Conservation (phyloP, 2,329 filamentous ascomycete species). For the Claviceps sp. region DNA sequence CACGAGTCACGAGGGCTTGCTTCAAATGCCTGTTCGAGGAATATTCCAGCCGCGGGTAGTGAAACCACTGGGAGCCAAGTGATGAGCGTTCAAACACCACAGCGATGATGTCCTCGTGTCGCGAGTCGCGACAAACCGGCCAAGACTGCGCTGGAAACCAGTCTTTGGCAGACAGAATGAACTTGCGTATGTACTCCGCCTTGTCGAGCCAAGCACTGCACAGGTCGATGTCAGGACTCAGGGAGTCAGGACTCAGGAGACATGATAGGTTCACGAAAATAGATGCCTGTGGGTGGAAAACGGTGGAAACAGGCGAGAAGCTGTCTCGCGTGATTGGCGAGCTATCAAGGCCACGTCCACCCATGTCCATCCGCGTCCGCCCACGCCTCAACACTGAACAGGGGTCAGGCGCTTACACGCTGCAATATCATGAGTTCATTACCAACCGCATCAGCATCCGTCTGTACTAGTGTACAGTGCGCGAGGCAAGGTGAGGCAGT, state of each 20-base stretch:
- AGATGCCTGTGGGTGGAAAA: conserved; percentile 14
- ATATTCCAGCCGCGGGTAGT: background rate
- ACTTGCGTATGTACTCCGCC: conserved; percentile 3
- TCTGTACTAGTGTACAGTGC: background rate
- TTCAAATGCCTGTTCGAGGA: background rate
- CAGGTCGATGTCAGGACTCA: conserved; percentile 5
- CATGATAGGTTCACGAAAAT: conserved; percentile 11
- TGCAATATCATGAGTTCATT: background rate
- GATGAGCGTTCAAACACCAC: background rate
- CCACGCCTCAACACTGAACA: background rate
- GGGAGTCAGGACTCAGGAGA: no score
- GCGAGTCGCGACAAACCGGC: background rate
- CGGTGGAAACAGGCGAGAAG: conserved; percentile 15
- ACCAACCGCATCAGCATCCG: conserved; percentile 1
- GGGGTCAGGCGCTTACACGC: conserved; percentile 16
- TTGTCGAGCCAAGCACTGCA: background rate
- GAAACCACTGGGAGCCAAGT: background rate
- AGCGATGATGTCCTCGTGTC: background rate
- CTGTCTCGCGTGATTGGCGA: conserved; percentile 17
- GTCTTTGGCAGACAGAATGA: no score
- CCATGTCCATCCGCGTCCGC: background rate
- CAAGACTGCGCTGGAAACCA: background rate
- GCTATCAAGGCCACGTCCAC: background rate
- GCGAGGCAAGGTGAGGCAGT: background rate
- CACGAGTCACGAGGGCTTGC: background rate